phyloP scores from a whole-genome alignment of 345 rosid genomes.

The Sisymbrium altissimum region DNA sequence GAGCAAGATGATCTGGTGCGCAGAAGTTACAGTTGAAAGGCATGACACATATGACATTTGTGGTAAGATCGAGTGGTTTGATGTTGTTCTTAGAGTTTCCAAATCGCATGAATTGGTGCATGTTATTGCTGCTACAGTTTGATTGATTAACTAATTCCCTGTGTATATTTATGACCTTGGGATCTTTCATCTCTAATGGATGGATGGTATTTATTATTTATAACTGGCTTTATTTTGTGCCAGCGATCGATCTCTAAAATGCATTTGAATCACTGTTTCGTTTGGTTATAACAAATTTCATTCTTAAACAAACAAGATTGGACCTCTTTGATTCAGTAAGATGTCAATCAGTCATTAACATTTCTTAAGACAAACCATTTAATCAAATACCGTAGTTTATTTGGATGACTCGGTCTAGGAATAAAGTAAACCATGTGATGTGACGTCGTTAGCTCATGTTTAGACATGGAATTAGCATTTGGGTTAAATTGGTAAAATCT shows the following conservation, averaged over 20 bases:
- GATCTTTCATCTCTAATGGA: background rate
- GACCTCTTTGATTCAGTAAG: no score
- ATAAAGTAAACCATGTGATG: no score
- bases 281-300: no score
- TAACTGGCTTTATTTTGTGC: no score
- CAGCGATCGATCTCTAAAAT: no score
- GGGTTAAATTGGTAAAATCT: no score
- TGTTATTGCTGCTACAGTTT: background rate
- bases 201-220: no score
- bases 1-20: slow-evolving; percentile 56
- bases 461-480: no score
- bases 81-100: slow-evolving; percentile 42
- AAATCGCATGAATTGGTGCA: slow-evolving; percentile 43
- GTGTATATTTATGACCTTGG: background rate
- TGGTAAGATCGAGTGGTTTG: slow-evolving; percentile 60
- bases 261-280: background rate
- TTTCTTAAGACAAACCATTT: background rate
- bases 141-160: background rate
- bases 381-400: no score
- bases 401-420: no score
- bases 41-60: slow-evolving; percentile 38
- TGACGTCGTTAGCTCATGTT: no score
- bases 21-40: slow-evolving; percentile 50
- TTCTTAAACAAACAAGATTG: background rate
- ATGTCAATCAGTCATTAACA: no score